Evolutionary conservation across 2,329 filamentous ascomycete species (phyloP), one percentile per base, ranked within the genome.

Genomic region (Uncinocarpus reesii): DNA sequence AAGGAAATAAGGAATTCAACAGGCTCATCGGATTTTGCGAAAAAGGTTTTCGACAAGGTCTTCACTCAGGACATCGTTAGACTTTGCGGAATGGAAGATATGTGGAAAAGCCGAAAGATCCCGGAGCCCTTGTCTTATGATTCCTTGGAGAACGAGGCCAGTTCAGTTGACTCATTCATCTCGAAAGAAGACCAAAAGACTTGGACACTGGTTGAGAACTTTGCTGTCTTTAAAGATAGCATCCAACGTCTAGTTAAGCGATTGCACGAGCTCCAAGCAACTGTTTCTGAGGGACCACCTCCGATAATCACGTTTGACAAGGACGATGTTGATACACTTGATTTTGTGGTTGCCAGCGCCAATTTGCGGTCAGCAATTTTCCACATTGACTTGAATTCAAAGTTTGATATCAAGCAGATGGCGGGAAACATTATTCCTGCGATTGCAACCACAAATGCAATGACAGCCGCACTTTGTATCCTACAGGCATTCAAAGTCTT

Each of bases 361-460:
- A 98, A 98, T 60, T 78, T 98, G 20, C 80, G 92, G 37, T 92
- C 90, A 1, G 74, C 79, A 20, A 76, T 94, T n/a, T 98, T 98
- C 61, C 84, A 81, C 48, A 95, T 98, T 50, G 84, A 90, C 47
- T 70, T 74, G 3, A 90, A 87, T 64, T 94, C 88, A 18, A 87
- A 93, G 51, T 98, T 96, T 61, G 89, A 96, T 62, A 89, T 92
- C 59, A 98, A 98, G 70, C 78, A 98, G 68, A 98, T 96, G 90
- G 92, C 92, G 3, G 92, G 92, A 47, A 98, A 98, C 63, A 98
- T 98, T 59, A 98, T 98, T 52, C 92, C 92, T 1, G 92, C 92
- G 1, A 98, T 98, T 62, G 92, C 92, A 4, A 98, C 92, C 0
- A 96, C 92, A 0, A 98, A 98, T 64, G 92, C 92, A 13, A 94